These are phyloP conservation scores for Salicornia ramosissima DNA, from an alignment of 148 eudicot genomes.

Conservation along the genomic window DNA sequence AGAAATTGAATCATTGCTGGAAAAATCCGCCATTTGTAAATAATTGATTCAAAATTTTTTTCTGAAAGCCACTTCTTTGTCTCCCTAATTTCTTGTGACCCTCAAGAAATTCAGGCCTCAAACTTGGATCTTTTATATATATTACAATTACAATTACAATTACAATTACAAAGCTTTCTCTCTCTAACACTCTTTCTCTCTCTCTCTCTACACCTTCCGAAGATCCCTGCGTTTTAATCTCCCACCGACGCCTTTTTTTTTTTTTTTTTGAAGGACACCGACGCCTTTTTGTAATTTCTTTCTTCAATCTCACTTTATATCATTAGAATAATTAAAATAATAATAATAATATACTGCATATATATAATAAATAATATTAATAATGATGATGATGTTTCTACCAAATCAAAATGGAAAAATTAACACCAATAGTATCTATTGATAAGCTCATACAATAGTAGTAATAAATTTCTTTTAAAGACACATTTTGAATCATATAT, in stretches of 20 bases:
- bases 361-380: background rate
- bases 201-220: slow-evolving; percentile 25
- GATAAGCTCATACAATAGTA: too few relatives aligned
- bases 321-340: background rate
- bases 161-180: slow-evolving; percentile 18
- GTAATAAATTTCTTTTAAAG: too few relatives aligned
- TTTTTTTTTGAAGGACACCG: slow-evolving; percentile 30
- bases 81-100: slow-evolving; percentile 3
- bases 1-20: slow-evolving; percentile 62
- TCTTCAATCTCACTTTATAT: slow-evolving; percentile 1
- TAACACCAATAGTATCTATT: too few relatives aligned
- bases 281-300: slow-evolving; percentile 27
- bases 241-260: slow-evolving; percentile 37
- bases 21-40: slow-evolving; percentile 52
- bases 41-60: background rate
- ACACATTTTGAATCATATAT: too few relatives aligned
- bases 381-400: background rate
- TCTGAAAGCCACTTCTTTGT: slow-evolving; percentile 8
- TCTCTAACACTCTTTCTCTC: slow-evolving; percentile 18
- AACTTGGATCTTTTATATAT: slow-evolving; percentile 31
- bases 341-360: background rate
- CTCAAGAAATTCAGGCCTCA: slow-evolving; percentile 8
- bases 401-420: too few relatives aligned
- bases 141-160: background rate
- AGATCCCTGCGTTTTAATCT: slow-evolving; percentile 27